Evolutionary conservation across 2,329 filamentous ascomycete genomes (phyloP).

Genomic region (Penicillium sp.): DNA sequence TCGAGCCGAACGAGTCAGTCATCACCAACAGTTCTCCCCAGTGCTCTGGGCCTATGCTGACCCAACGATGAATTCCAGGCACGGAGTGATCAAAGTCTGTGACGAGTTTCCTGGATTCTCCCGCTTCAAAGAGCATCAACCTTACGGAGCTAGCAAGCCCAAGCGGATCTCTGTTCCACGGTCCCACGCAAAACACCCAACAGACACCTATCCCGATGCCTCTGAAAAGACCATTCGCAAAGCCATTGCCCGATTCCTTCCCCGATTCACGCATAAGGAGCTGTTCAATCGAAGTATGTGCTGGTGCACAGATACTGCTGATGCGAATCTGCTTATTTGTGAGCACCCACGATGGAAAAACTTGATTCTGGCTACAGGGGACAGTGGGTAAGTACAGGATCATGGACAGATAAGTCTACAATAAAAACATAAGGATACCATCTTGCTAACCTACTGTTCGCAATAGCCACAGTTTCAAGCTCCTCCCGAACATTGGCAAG

Average conservation of each 20-base stretch:
- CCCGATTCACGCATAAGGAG: constrained; percentile 52
- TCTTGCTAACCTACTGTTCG: constrained; percentile 5
- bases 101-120: constrained; percentile 55
- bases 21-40: not conserved
- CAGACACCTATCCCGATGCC: constrained; percentile 43
- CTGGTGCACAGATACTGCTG: constrained; percentile 60
- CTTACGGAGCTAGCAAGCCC: constrained; percentile 50
- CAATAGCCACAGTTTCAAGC: constrained; percentile 50
- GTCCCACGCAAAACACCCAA: constrained; percentile 20
- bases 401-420: not conserved
- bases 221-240: constrained; percentile 50
- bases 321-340: constrained; percentile 56
- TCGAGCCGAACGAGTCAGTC: not conserved
- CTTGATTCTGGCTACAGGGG: constrained; percentile 50
- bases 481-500: constrained; percentile 50
- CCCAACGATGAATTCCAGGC: constrained; percentile 9
- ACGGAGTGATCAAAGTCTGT: constrained; percentile 41
- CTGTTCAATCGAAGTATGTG: constrained; percentile 57
- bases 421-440: not conserved
- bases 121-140: constrained; percentile 18
- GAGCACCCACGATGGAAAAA: constrained; percentile 49
- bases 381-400: constrained; percentile 45
- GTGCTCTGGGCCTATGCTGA: not conserved
- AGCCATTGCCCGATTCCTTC: constrained; percentile 55
- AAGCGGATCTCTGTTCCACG: constrained; percentile 17